Percentiles rank a stretch among this genome's conserved stretches.
Conservation (phyloP, 768 basidiomycete genomes). For the Macrolepiota dolichaula region DNA sequence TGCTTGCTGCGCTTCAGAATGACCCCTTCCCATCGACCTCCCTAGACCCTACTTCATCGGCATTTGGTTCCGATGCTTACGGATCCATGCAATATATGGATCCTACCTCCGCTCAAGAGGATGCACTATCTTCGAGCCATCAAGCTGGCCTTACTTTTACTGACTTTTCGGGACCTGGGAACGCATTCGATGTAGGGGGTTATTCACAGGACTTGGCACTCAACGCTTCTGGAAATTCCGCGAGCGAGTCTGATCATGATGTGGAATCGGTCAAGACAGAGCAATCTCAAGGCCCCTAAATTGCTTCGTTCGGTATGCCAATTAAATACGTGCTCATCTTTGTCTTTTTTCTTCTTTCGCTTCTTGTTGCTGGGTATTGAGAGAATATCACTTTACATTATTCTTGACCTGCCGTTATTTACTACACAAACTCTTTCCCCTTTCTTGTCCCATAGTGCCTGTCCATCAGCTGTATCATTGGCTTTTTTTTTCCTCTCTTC, state of each 20-base stretch:
- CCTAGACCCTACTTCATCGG: constrained; percentile 59
- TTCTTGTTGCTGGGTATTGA: constrained; percentile 10
- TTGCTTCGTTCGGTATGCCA: constrained; percentile 13
- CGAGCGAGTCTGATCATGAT: constrained; percentile 61
- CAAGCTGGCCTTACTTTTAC: constrained; percentile 64
- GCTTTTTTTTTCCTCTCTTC: constrained; percentile 8
- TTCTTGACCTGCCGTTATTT: constrained; percentile 15
- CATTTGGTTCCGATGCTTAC: constrained; percentile 69
- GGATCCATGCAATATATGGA: constrained; percentile 77
- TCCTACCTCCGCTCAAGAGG: constrained; percentile 60
- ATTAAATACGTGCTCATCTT: constrained; percentile 9
- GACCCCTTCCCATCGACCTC: constrained; percentile 66
- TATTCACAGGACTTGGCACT: constrained; percentile 70
- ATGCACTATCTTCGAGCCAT: constrained; percentile 55
- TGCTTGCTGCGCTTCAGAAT: constrained; percentile 84
- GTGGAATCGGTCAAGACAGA: constrained; percentile 68
- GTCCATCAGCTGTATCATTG: constrained; percentile 22
- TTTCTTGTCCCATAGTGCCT: constrained; percentile 12
- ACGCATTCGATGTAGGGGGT: constrained; percentile 67
- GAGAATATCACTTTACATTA: constrained; percentile 2
- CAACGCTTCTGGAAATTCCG: constrained; percentile 44
- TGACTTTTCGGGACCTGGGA: constrained; percentile 61
- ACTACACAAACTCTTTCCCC: constrained; percentile 5
- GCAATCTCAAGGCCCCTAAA: constrained; percentile 33
- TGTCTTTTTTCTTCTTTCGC: constrained; percentile 18